These are phyloP conservation scores for Candida orba DNA, from an alignment of 805 yeast genomes.

Conservation along the genomic window DNA sequence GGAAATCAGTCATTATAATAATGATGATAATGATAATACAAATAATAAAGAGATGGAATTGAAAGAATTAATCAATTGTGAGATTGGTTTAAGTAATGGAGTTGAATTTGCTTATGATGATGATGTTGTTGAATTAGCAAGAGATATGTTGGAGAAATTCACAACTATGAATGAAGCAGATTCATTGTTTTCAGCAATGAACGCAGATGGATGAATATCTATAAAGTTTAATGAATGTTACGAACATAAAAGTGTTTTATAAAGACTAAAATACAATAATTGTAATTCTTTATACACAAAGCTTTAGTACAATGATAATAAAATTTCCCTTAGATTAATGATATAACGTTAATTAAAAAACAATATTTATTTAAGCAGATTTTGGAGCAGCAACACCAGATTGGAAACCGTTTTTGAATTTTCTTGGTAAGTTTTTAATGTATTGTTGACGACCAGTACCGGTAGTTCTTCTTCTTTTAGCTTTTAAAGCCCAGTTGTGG, in stretches of 20 bases:
- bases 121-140: conserved; percentile 59
- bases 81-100: conserved; percentile 46
- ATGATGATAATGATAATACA: conserved; percentile 9
- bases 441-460: conserved; percentile 99
- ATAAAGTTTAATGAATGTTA: background rate
- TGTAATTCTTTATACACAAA: background rate
- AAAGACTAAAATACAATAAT: background rate
- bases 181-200: conserved; percentile 58
- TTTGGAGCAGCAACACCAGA: conserved; percentile 68
- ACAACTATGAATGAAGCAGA: conserved; percentile 78
- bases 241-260: background rate
- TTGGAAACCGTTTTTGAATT: conserved; percentile 99
- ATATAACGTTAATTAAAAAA: conserved; percentile 7
- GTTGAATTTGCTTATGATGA: conserved; percentile 55
- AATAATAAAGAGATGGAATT: conserved; percentile 20
- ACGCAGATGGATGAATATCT: background rate
- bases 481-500: conserved; percentile 99
- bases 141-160: conserved; percentile 60
- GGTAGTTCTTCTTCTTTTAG: conserved; percentile 99
- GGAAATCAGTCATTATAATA: conserved; percentile 29
- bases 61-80: conserved; percentile 19
- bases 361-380: conserved; percentile 32
- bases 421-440: conserved; percentile 95
- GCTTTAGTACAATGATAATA: no score
- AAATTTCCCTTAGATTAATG: conserved; percentile 4